Percentiles rank a stretch among this genome's conserved stretches.
phyloP scores from a whole-genome alignment of 768 basidiomycete genomes.

The Rubroboletus pulcherrimus region DNA sequence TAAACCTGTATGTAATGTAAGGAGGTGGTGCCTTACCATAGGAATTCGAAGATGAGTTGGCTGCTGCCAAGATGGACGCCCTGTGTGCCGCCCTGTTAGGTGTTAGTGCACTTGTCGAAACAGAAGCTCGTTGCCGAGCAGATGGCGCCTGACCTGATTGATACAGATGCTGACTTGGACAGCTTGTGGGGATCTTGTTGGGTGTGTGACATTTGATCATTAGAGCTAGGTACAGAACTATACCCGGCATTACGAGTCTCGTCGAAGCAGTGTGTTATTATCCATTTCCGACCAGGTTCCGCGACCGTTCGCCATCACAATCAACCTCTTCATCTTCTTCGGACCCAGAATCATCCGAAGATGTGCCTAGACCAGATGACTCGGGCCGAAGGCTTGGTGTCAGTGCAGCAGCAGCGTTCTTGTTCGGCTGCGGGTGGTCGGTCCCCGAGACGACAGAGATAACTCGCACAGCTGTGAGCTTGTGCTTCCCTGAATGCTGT shows the following conservation, averaged over 20 bases:
- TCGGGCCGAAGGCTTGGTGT: constrained; percentile 8
- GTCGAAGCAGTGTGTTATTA: constrained; percentile 28
- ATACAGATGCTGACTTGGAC: constrained; percentile 14
- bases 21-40: constrained; percentile 27
- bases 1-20: background rate
- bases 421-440: constrained; percentile 17
- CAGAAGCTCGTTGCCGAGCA: constrained; percentile 47
- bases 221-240: background rate
- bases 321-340: constrained; percentile 36
- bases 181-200: constrained; percentile 6
- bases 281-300: constrained; percentile 33
- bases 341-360: constrained; percentile 36
- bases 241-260: constrained; percentile 16
- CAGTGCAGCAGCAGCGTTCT: constrained; percentile 4
- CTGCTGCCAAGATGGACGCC: constrained; percentile 39
- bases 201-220: background rate
- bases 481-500: constrained; percentile 80
- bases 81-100: constrained; percentile 50
- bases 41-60: constrained; percentile 26
- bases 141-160: constrained; percentile 4
- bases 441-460: constrained; percentile 21
- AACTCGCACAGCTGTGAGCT: constrained; percentile 53
- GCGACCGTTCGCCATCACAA: constrained; percentile 32
- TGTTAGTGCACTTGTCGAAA: constrained; percentile 54
- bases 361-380: constrained; percentile 18